Percentiles rank a stretch among this genome's conserved stretches.
These are phyloP conservation scores for Dendryphion nanum DNA, from an alignment of 2,329 filamentous ascomycete species.

Conservation along the genomic window DNA sequence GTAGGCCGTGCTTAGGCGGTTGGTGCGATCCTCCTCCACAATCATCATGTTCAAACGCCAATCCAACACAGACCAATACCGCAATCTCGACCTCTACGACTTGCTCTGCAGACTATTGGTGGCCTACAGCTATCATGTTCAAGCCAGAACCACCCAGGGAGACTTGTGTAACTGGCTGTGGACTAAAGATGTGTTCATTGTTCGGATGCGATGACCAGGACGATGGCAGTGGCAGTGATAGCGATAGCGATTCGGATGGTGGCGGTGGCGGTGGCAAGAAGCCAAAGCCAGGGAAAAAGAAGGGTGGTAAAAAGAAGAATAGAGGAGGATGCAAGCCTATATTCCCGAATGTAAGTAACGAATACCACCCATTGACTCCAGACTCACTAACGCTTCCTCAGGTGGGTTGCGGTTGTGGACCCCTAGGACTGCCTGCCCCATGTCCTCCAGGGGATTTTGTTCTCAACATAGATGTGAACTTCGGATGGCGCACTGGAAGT, in stretches of 20 bases:
- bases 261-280: neutral
- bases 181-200: slow-evolving; percentile 2
- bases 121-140: slow-evolving; percentile 2
- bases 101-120: no score
- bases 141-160: neutral
- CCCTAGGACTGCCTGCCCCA: slow-evolving; percentile 1
- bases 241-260: neutral
- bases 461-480: no score
- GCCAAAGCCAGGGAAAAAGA: no score
- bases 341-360: neutral
- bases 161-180: slow-evolving; percentile 4
- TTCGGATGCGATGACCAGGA: neutral
- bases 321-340: neutral
- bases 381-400: neutral
- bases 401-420: slow-evolving; percentile 5
- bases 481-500: no score
- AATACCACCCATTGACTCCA: neutral
- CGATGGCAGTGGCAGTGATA: neutral
- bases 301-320: no score
- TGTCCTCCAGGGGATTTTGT: no score
- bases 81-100: no score
- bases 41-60: no score
- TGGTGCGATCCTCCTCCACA: neutral
- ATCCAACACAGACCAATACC: no score
- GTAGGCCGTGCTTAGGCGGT: neutral